Evolutionary conservation across 2,329 filamentous ascomycete species (phyloP).

Genomic region (Aspergillus versicolor): DNA sequence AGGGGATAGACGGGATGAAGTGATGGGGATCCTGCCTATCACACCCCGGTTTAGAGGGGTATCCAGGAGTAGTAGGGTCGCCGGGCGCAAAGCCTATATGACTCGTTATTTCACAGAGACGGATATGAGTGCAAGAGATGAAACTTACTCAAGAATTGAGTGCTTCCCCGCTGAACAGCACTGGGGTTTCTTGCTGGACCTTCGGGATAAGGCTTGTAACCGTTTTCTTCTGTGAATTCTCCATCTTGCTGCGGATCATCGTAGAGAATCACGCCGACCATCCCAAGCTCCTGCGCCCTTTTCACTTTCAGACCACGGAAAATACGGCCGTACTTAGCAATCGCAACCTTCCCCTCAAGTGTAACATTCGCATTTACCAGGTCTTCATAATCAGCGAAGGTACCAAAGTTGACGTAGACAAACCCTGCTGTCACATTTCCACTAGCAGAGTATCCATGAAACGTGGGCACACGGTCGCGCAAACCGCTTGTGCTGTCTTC

Average conservation of each 20-base stretch:
- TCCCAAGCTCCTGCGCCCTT: conserved; percentile 84
- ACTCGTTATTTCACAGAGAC: neutral
- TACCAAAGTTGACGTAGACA: conserved; percentile 90
- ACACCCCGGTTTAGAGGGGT: conserved; percentile 86
- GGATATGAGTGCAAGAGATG: neutral
- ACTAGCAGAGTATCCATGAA: conserved; percentile 90
- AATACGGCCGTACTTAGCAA: conserved; percentile 80
- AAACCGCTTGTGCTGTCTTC: conserved; percentile 78
- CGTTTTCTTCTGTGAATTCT: conserved; percentile 75
- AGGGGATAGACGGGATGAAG: conserved; percentile 80
- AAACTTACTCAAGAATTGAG: conserved; percentile 73
- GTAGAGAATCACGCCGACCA: conserved; percentile 82
- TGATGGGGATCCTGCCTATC: conserved; percentile 70
- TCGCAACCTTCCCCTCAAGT: conserved; percentile 79
- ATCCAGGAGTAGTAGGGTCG: conserved; percentile 89
- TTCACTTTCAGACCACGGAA: conserved; percentile 93
- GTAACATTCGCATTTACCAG: conserved; percentile 71
- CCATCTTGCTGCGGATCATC: conserved; percentile 88
- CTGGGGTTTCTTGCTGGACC: conserved; percentile 85
- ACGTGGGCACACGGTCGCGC: conserved; percentile 74
- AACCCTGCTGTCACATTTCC: conserved; percentile 87
- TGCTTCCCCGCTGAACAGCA: conserved; percentile 85
- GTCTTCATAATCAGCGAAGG: conserved; percentile 81
- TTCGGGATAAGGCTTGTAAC: conserved; percentile 74
- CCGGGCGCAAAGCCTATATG: conserved; percentile 57